Evolutionary conservation across 768 basidiomycete species (phyloP).

Genomic region (Lactifluus volemus): DNA sequence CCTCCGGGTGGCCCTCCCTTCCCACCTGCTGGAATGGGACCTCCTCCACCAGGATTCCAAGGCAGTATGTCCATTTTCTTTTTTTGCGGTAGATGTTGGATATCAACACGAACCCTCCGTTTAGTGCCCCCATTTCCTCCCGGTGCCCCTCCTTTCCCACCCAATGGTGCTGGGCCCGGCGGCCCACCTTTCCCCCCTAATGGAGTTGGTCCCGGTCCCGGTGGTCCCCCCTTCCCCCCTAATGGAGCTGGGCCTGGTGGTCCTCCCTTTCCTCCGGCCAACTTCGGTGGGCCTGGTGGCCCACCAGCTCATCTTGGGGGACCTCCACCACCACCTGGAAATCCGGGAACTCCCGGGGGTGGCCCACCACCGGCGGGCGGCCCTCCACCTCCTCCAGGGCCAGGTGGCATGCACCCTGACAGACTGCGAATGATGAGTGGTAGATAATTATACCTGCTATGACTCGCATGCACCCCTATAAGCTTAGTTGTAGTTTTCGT

Average conservation of each 20-base stretch:
- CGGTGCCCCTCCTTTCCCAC: slow-evolving; percentile 32
- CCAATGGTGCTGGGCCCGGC: slow-evolving; percentile 18
- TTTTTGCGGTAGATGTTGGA: not conserved
- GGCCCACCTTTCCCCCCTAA: slow-evolving; percentile 5
- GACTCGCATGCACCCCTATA: not conserved
- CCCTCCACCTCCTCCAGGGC: slow-evolving; percentile 27
- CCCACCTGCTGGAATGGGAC: slow-evolving; percentile 47
- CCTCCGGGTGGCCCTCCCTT: slow-evolving; percentile 64
- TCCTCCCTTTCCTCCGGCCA: slow-evolving; percentile 30
- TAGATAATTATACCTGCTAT: not conserved
- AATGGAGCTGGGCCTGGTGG: slow-evolving; percentile 23
- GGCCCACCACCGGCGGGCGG: slow-evolving; percentile 5
- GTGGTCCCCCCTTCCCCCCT: slow-evolving; percentile 35
- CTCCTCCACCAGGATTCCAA: slow-evolving; percentile 36
- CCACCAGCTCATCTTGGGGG: slow-evolving; percentile 23
- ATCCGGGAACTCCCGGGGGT: not conserved
- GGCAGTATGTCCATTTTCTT: slow-evolving; percentile 32
- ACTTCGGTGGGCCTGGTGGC: slow-evolving; percentile 4
- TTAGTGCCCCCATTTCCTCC: slow-evolving; percentile 43
- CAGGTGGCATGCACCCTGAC: slow-evolving; percentile 79
- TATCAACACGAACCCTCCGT: not conserved
- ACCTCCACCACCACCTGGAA: slow-evolving; percentile 20
- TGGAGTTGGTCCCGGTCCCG: slow-evolving; percentile 21
- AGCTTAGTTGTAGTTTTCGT: not conserved
- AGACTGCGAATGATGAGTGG: slow-evolving; percentile 67